A percentile compares a stretch with the other conserved stretches of the same genome.
These are phyloP conservation scores for Sextonia rubra DNA, from an alignment of 164 flowering plant genomes.

Conservation along the genomic window DNA sequence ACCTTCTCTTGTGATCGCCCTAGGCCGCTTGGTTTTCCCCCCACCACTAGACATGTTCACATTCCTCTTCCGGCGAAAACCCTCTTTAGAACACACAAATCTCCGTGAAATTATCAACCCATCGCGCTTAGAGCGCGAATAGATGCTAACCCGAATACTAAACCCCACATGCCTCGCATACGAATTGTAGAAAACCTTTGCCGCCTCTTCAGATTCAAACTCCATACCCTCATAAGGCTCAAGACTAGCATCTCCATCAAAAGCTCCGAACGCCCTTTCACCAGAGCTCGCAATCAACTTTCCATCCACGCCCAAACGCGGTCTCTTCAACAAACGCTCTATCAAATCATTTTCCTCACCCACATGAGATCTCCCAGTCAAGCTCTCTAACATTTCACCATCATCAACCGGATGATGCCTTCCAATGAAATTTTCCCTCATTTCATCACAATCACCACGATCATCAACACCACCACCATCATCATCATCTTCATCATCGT, in stretches of 20 bases:
- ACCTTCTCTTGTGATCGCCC: conserved; percentile 11
- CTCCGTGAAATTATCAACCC: conserved; percentile 4
- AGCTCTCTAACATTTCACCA: background rate
- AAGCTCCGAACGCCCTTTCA: background rate
- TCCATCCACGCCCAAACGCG: background rate
- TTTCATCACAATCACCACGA: background rate
- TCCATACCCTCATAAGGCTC: conserved; percentile 7
- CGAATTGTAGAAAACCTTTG: conserved; percentile 8
- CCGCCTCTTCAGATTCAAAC: conserved; percentile 12
- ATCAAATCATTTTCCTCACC: background rate
- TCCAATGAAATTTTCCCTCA: background rate
- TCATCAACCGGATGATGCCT: background rate
- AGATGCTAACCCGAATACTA: conserved; percentile 7
- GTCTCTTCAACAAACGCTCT: background rate
- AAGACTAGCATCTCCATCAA: conserved; percentile 1
- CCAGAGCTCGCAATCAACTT: background rate
- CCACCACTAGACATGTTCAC: background rate
- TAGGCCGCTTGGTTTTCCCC: background rate
- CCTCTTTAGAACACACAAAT: conserved; percentile 14
- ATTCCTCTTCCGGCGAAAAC: conserved; percentile 10
- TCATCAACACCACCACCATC: background rate
- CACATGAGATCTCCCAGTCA: background rate
- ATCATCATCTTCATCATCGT: background rate
- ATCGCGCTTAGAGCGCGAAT: conserved; percentile 7
- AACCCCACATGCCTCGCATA: conserved; percentile 15